A percentile compares a stretch with the other conserved stretches of the same genome.
Evolutionary conservation across 2,329 filamentous ascomycete genomes (phyloP).

Genomic region (Helotiales sp.): DNA sequence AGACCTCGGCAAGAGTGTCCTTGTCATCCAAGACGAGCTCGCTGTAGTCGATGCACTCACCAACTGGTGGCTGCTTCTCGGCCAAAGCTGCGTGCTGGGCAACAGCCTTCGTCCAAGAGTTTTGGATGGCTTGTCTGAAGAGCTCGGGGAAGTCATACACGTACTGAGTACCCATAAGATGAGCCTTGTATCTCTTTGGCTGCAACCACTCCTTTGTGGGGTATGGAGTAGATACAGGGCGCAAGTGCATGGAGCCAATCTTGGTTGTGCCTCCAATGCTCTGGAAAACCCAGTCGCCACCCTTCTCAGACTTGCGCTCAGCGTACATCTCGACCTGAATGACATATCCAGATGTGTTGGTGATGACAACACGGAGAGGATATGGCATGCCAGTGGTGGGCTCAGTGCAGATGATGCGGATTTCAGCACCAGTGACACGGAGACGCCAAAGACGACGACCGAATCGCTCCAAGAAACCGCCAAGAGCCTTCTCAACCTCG

Average conservation of each 20-base stretch:
- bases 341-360: conserved; percentile 96
- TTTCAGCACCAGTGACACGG: conserved; percentile 94
- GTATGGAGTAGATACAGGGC: conserved; percentile 88
- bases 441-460: conserved; percentile 94
- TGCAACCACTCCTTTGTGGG: conserved; percentile 98
- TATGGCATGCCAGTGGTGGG: conserved; percentile 79
- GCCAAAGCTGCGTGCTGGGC: conserved; percentile 72
- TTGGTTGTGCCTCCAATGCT: conserved; percentile 94
- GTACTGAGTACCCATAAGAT: conserved; percentile 98
- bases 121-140: conserved; percentile 96
- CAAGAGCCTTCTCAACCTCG: conserved; percentile 90
- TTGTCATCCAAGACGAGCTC: conserved; percentile 94
- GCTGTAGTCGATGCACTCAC: conserved; percentile 90
- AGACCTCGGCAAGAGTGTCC: conserved; percentile 89
- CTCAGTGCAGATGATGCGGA: conserved; percentile 97
- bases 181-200: conserved; percentile 98
- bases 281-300: conserved; percentile 93
- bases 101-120: conserved; percentile 80
- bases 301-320: conserved; percentile 97
- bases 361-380: conserved; percentile 93
- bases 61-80: conserved; percentile 78
- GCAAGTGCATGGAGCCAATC: conserved; percentile 91
- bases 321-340: conserved; percentile 97
- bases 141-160: conserved; percentile 99
- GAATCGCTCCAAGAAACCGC: conserved; percentile 94